Percentiles rank a stretch among this genome's conserved stretches.
Conservation (phyloP, 73 alveolate genomes). For the Stentor coeruleus region DNA sequence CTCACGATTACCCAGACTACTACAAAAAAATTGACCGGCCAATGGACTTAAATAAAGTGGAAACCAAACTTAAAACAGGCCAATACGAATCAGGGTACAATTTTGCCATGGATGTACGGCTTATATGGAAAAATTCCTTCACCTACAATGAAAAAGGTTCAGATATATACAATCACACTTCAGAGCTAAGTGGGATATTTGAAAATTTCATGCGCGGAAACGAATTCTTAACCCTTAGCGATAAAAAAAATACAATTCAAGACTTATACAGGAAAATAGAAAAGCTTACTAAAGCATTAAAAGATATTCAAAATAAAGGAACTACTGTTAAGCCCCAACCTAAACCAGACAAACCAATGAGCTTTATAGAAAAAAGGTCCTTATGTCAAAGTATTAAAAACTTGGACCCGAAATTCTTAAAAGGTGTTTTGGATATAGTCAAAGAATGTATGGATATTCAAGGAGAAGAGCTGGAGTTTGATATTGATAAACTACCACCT, state of each 20-base stretch:
- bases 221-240: conserved; percentile 10
- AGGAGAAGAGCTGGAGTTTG: conserved; percentile 74
- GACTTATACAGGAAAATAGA: conserved; percentile 19
- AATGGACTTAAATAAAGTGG: conserved; percentile 73
- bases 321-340: background rate
- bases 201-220: conserved; percentile 23
- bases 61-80: conserved; percentile 42
- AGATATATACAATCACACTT: conserved; percentile 24
- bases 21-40: conserved; percentile 68
- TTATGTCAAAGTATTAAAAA: conserved; percentile 12
- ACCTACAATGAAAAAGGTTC: conserved; percentile 29
- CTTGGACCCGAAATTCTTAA: conserved; percentile 22
- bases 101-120: conserved; percentile 35
- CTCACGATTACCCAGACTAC: conserved; percentile 65
- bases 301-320: conserved; percentile 15
- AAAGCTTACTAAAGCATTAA: background rate
- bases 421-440: conserved; percentile 28
- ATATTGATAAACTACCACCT: conserved; percentile 70
- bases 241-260: background rate
- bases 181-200: conserved; percentile 24
- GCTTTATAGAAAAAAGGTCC: conserved; percentile 16
- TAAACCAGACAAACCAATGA: background rate
- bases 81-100: conserved; percentile 22
- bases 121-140: conserved; percentile 35
- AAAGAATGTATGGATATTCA: conserved; percentile 16